phyloP scores from a whole-genome alignment of 1,284 basidiomycete species.

The Cutaneotrichosporon daszewskae region DNA sequence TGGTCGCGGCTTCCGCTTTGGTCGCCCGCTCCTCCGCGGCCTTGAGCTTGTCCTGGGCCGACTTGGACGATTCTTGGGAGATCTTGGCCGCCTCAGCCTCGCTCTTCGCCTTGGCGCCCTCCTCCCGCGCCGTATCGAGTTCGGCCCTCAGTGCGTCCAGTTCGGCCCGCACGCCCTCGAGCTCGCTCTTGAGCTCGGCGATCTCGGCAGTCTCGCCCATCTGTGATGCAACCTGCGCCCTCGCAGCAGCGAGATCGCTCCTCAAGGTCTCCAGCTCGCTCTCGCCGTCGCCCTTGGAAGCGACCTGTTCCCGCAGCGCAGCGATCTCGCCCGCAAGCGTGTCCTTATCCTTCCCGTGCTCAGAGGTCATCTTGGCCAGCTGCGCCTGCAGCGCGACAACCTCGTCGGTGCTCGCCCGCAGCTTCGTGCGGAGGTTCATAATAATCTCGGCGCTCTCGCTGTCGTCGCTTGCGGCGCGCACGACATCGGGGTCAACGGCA shows the following conservation, averaged over 20 bases:
- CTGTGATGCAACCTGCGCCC: slow-evolving; percentile 18
- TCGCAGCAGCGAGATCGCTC: slow-evolving; percentile 25
- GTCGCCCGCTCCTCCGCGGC: slow-evolving; percentile 14
- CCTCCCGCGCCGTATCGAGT: slow-evolving; percentile 8
- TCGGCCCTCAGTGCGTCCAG: slow-evolving; percentile 19
- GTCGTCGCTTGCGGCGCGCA: slow-evolving; percentile 56
- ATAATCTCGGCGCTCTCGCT: slow-evolving; percentile 73
- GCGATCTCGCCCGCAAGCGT: slow-evolving; percentile 50
- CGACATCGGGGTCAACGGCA: slow-evolving; percentile 51
- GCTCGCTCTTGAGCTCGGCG: slow-evolving; percentile 24
- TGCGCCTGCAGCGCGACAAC: slow-evolving; percentile 45
- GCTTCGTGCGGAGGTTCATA: slow-evolving; percentile 69
- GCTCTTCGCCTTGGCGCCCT: background rate
- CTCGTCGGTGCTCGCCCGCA: slow-evolving; percentile 71
- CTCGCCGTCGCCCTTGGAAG: slow-evolving; percentile 26
- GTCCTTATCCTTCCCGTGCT: slow-evolving; percentile 47
- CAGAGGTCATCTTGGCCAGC: slow-evolving; percentile 28
- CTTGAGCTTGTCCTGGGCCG: too few species aligned
- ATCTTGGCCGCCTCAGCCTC: slow-evolving; percentile 8
- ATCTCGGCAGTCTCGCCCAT: slow-evolving; percentile 20
- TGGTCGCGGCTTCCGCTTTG: slow-evolving; percentile 10
- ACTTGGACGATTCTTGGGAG: too few species aligned
- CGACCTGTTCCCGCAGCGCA: slow-evolving; percentile 39
- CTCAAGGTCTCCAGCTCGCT: slow-evolving; percentile 28
- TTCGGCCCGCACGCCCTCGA: slow-evolving; percentile 28